Conservation (phyloP, 352 stramenopile genomes). For the Thalassiosira hispida region DNA sequence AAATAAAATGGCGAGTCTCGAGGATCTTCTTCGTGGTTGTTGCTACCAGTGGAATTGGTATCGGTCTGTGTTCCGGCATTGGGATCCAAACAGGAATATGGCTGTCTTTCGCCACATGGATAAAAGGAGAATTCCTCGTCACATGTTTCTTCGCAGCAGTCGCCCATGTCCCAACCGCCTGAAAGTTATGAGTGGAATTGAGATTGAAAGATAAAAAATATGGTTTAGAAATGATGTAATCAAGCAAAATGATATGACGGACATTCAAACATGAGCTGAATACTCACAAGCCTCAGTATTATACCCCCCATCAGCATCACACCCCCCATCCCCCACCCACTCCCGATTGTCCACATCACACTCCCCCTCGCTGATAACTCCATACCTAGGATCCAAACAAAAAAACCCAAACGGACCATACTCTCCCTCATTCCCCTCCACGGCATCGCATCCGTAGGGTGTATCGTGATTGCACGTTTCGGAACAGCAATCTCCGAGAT, state of each 20-base stretch:
- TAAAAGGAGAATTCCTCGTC: slow-evolving; percentile 49
- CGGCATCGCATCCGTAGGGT: slow-evolving; percentile 34
- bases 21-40: not conserved
- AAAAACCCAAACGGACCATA: slow-evolving; percentile 57
- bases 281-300: slow-evolving; percentile 56
- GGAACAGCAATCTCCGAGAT: slow-evolving; percentile 52
- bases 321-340: slow-evolving; percentile 55
- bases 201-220: not conserved
- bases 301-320: slow-evolving; percentile 40
- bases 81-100: slow-evolving; percentile 32
- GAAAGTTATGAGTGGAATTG: not conserved
- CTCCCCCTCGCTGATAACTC: slow-evolving; percentile 24
- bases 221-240: not conserved
- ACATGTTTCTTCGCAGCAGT: slow-evolving; percentile 50
- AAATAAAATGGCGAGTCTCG: not conserved
- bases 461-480: slow-evolving; percentile 54
- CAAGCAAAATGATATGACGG: not conserved
- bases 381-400: slow-evolving; percentile 42
- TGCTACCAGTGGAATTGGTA: not conserved
- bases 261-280: slow-evolving; percentile 17
- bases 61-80: not conserved
- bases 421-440: slow-evolving; percentile 33
- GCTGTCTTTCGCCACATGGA: slow-evolving; percentile 33
- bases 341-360: slow-evolving; percentile 54
- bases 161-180: slow-evolving; percentile 27